phyloP scores from a whole-genome alignment of 768 basidiomycete species.

The Kwoniella mangroviensis region DNA sequence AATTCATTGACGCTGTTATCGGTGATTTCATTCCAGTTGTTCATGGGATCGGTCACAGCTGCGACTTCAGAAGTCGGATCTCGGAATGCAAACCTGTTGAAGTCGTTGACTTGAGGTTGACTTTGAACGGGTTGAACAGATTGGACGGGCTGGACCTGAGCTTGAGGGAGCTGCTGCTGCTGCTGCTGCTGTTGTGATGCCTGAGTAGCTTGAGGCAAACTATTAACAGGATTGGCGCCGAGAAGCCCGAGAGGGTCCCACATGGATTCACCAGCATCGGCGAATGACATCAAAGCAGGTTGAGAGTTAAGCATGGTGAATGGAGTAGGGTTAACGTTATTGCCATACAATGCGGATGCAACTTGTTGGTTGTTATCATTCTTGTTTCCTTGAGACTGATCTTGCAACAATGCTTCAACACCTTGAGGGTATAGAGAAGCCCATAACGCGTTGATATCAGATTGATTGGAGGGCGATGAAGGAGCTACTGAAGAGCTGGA shows the following conservation, averaged over 20 bases:
- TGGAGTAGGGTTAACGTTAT: conserved; percentile 7
- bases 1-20: conserved; percentile 48
- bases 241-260: not conserved
- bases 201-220: not conserved
- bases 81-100: conserved; percentile 35
- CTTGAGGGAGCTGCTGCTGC: not conserved
- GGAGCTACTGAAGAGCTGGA: conserved; percentile 15
- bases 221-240: not conserved
- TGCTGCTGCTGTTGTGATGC: not conserved
- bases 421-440: conserved; percentile 47
- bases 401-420: conserved; percentile 13
- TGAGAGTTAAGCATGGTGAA: conserved; percentile 31
- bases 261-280: conserved; percentile 18
- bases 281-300: conserved; percentile 34
- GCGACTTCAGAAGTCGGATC: conserved; percentile 26
- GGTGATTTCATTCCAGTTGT: conserved; percentile 39
- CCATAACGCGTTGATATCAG: conserved; percentile 50
- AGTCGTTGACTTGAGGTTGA: conserved; percentile 10
- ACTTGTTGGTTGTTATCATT: conserved; percentile 19
- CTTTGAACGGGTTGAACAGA: not conserved
- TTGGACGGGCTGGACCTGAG: not conserved
- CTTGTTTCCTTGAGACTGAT: conserved; percentile 17
- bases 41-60: conserved; percentile 5
- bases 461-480: conserved; percentile 28
- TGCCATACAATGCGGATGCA: conserved; percentile 1